Conservation (phyloP, 139 green algal genomes). For the Coelastrella sp. region DNA sequence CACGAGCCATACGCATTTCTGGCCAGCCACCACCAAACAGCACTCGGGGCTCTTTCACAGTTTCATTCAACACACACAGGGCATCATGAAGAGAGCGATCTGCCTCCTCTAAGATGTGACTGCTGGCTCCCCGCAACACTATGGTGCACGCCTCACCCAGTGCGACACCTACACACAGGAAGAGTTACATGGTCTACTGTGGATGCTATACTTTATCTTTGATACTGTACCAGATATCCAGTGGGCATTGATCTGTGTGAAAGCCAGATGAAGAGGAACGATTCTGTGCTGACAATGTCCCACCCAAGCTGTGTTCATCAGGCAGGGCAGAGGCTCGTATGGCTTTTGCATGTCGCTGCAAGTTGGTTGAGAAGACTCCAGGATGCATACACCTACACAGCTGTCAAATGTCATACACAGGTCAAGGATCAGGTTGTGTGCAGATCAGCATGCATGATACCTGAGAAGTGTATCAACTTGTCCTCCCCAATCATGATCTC, state of each 20-base stretch:
- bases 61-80: slow-evolving; percentile 94
- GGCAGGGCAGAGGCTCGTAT: too few relatives aligned
- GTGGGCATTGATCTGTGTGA: too few relatives aligned
- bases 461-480: slow-evolving; percentile 95
- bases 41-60: slow-evolving; percentile 82
- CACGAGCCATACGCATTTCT: slow-evolving; percentile 91
- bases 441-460: slow-evolving; percentile 23
- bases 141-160: slow-evolving; percentile 98
- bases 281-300: too few relatives aligned
- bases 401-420: too few relatives aligned
- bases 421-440: not conserved
- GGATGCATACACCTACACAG: too few relatives aligned
- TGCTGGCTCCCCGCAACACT: slow-evolving; percentile 93
- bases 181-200: too few relatives aligned
- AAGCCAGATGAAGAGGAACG: too few relatives aligned
- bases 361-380: too few relatives aligned
- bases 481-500: slow-evolving; percentile 98
- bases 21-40: slow-evolving; percentile 94
- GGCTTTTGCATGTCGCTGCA: too few relatives aligned
- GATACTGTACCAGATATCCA: too few relatives aligned
- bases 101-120: slow-evolving; percentile 97
- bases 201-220: too few relatives aligned
- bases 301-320: too few relatives aligned
- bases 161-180: slow-evolving; percentile 83
- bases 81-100: slow-evolving; percentile 98